Base-by-base conservation (phyloP, 1,284 basidiomycete genomes). In the Cerioporus squamosus region DNA sequence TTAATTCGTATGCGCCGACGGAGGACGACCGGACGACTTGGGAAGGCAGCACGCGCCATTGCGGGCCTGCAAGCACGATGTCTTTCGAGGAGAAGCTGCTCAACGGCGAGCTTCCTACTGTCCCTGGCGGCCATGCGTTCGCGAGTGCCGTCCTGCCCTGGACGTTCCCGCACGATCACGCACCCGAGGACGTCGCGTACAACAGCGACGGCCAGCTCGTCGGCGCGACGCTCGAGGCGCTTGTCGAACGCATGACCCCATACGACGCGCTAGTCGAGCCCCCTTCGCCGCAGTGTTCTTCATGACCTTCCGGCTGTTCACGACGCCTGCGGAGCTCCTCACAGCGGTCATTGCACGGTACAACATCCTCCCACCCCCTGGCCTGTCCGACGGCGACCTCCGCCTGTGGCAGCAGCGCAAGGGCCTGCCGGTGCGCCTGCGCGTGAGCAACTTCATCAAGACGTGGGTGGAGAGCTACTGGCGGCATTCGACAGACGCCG, bases 181-280 rank as follows among this genome's bases (percentile, higher is more conserved):
- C 87, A 17, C 76, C 86, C 2, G 85, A 90, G 44, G 96, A 98
- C 68, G 90, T 97, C 50, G 86, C 91, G 1, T 95, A 93, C 79
- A 97, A 97, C 72, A 82, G 83, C 45, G 95, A 98, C 17, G 95
- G 95, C 2, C 85, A 88, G 60, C 85, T 99, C 20, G 91, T 96
- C 8, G 96, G 96, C 24, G 97, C 95, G 1, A 95, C 95, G 2
- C 78, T 99, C 55, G 81, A 84, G 15, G 95, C 91, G 2, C 80
- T 99, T 43, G 89, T 98, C 9, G 95, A 97, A 75, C 94, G 93
- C 77, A 91, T 99, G 88, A 97, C 96, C n/a, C 93, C 95, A 2
- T 93, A 97, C 70, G 94, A 95, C 68, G 88, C 88, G 48, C 85
- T 93, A 49, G 91, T 93, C 31, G 95, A 98, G 67, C 81, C 89